Percentiles rank a stretch among this genome's conserved stretches.
Conservation (phyloP, 1,284 basidiomycete genomes). For the Sanguinoderma infundibulare region DNA sequence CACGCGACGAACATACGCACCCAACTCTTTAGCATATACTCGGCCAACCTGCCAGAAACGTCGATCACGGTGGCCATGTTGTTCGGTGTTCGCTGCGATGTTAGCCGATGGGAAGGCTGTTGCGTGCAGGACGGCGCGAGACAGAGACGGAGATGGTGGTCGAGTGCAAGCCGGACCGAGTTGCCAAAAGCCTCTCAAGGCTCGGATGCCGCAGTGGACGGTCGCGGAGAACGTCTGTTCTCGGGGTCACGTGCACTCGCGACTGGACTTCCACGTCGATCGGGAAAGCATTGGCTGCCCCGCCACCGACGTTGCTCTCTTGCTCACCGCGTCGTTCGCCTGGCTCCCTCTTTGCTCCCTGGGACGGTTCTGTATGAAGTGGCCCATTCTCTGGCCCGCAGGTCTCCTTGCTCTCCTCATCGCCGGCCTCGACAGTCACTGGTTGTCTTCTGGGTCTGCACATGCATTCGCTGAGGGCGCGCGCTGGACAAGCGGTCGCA, state of each 20-base stretch:
- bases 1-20: constrained; percentile 41
- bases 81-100: not conserved
- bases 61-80: constrained; percentile 57
- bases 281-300: not conserved
- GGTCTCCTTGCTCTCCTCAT: constrained; percentile 53
- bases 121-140: not conserved
- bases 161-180: not conserved
- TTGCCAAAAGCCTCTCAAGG: not conserved
- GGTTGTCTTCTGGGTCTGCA: constrained; percentile 42
- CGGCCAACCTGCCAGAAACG: constrained; percentile 63
- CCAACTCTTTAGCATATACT: constrained; percentile 81
- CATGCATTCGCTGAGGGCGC: constrained; percentile 37
- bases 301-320: not conserved
- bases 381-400: constrained; percentile 64
- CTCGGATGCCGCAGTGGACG: no score
- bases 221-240: no score
- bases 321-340: not conserved
- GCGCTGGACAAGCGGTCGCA: constrained; percentile 63
- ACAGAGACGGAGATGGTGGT: not conserved
- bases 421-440: constrained; percentile 48
- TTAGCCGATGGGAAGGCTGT: not conserved
- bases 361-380: constrained; percentile 57
- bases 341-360: constrained; percentile 2
- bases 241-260: constrained; percentile 10
- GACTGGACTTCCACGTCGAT: constrained; percentile 13